A percentile compares a stretch with the other conserved stretches of the same genome.
Evolutionary conservation across 1,284 basidiomycete species (phyloP).

Genomic region (Tetrapyrgos nigripes): DNA sequence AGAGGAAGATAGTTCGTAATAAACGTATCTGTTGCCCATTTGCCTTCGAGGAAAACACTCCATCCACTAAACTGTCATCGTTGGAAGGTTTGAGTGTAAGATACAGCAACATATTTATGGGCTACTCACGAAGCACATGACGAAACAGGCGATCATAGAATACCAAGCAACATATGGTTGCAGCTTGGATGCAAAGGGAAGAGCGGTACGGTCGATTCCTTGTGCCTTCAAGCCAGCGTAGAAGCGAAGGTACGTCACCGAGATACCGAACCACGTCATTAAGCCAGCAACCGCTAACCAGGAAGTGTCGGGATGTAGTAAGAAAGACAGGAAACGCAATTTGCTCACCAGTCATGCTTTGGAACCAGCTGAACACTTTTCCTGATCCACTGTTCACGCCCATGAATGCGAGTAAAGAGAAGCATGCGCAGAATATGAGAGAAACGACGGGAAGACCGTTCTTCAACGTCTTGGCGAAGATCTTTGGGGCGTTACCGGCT

Average conservation of each 20-base stretch:
- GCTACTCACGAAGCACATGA: conserved; percentile 74
- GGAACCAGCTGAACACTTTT: conserved; percentile 79
- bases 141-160: conserved; percentile 53
- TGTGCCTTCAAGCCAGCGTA: conserved; percentile 78
- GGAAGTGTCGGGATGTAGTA: not conserved
- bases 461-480: conserved; percentile 73
- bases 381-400: conserved; percentile 64
- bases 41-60: conserved; percentile 74
- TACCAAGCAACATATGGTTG: conserved; percentile 83
- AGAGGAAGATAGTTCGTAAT: conserved; percentile 85
- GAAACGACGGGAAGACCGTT: conserved; percentile 81
- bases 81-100: not conserved
- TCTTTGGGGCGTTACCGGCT: conserved; percentile 76
- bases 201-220: conserved; percentile 65
- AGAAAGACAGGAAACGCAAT: conserved; percentile 47
- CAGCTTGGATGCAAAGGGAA: conserved; percentile 69
- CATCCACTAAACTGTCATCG: conserved; percentile 76
- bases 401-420: conserved; percentile 80
- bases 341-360: conserved; percentile 64
- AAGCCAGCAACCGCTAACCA: conserved; percentile 49
- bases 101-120: not conserved
- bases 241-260: conserved; percentile 80
- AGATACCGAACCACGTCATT: conserved; percentile 88
- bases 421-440: conserved; percentile 70
- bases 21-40: conserved; percentile 67